A percentile compares a stretch with the other conserved stretches of the same genome.
phyloP scores from a whole-genome alignment of 2,329 filamentous ascomycete species.

The Diaporthe ampelina region DNA sequence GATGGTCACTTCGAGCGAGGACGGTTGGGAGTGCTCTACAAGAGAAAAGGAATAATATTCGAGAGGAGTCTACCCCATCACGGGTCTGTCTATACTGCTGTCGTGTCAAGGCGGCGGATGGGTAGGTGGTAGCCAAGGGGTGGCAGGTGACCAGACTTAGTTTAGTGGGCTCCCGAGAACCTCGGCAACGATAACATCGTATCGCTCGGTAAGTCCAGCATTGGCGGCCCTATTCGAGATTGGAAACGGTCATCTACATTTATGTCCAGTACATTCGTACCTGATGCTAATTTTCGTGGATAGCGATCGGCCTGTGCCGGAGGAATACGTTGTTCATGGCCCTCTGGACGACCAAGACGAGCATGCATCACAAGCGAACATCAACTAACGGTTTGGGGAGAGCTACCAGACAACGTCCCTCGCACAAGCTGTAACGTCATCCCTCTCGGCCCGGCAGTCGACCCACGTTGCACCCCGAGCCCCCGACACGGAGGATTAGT shows the following conservation, averaged over 20 bases:
- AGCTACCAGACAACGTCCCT: not conserved
- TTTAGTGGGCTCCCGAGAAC: constrained; percentile 36
- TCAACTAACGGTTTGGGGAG: not conserved
- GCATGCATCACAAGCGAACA: not conserved
- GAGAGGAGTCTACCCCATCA: constrained; percentile 1
- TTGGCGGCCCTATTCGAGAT: not conserved
- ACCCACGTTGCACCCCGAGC: constrained; percentile 7
- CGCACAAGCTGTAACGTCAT: constrained; percentile 15
- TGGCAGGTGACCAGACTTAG: constrained; percentile 18
- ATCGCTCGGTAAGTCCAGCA: not conserved
- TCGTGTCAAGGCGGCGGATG: not conserved
- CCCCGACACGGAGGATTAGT: not conserved
- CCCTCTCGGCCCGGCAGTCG: constrained; percentile 12
- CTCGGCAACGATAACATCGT: constrained; percentile 30
- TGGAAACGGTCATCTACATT: not conserved
- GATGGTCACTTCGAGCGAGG: not conserved
- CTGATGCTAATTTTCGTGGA: not conserved
- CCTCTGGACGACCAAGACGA: not conserved
- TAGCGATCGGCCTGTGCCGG: not conserved
- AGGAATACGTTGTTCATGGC: not conserved
- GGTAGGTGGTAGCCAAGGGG: constrained; percentile 2
- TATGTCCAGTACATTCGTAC: not conserved
- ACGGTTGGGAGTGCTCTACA: not conserved
- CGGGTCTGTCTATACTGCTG: not conserved
- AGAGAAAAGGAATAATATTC: not conserved